Base-by-base conservation (phyloP, 1,139 yeast genomes). In the Magnusiomyces suaveolens region DNA sequence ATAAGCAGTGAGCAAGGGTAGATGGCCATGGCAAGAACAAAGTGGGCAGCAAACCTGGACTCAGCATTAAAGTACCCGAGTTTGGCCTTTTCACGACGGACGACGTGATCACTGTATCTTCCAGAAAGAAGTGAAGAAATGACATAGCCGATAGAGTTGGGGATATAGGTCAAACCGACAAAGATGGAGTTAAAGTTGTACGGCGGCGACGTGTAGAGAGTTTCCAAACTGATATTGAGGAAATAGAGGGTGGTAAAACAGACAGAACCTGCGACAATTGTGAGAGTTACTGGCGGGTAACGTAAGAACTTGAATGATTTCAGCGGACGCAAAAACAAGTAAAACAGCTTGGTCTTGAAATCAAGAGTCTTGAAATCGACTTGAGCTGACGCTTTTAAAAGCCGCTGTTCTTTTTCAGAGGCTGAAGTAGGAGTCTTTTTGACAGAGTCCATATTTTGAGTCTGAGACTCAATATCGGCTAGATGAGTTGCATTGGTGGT, bases 81-180 rank as follows among this genome's bases (percentile, higher is more conserved):
- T 54, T 72, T 73, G 46, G 52, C 48, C 16, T 70, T 67, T 51
- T 82, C 81, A 29, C 75, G 73, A 51, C 71, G 74, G 50, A 87
- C 70, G 46, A 86, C 70, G 43, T 70, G 66, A 67, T 88, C 96
- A 56, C 82, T 82, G 86, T 92, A 87, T 59, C 77, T 75, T 1
- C 96, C 96, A 33, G 95, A 94, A 56, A 79, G 71, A 18, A 87
- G 69, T 1, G 92, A 83, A 0, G 94, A 92, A 49, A 83, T 62
- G 41, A 87, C 70, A 63, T 87, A 87, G 0, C 92, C 82, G 20
- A 86, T 78, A 0, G 95, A 86, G 67, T 87, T 87, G 44, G 96
- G 96, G 44, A 88, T 81, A 69, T 87, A 88, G 59, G 85, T 75
- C 46, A 88, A 72, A 48, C 96, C 96, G 53, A 84, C 77, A 56